Base-by-base conservation (phyloP, 768 basidiomycete species). In the Mycena belliarum region DNA sequence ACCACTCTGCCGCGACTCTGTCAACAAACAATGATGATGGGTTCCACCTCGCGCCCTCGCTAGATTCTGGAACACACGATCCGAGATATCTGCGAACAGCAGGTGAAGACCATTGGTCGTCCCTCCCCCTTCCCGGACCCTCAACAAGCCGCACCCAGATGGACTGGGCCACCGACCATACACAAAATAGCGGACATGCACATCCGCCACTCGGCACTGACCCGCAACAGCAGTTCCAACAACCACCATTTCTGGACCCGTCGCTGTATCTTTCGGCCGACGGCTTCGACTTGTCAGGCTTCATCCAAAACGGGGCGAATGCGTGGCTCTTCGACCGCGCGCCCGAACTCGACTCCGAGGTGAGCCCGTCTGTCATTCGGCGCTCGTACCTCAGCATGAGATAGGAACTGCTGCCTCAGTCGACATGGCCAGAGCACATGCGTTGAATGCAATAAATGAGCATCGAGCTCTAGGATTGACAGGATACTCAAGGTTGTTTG, bases 241-340 rank as follows among this genome's bases (percentile, higher is more conserved):
- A 53, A 28, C 41, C 14, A n/a, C 50, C 41, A 4, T 45, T 20
- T 24, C 26, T 61, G 16, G 52, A 62, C 55, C 48, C 49, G n/a
- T 47, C 57, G 1, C 32, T 26, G 29, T 60, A 59, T 55, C 29
- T 57, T 10, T 54, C 60, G 24, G 38, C 50, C 14, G 64, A 58
- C 15, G 61, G 55, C 0, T 65, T 65, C 47, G 64, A 65, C 25
- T 24, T 65, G 40, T 52, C 55, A 3, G 45, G 49, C 12, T 65
- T 65, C n/a, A 65, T 65, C 6, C 61, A 59, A 29, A 59, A 54
- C 11, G 64, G 64, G 21, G 64, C 64, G 23, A 60, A 65, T 37
- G 26, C 64, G 44, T 65, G 64, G 64, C 33, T 63, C 15, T 63
- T 57, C 24, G 62, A 63, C 28, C 58, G 52, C 23, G 49, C 48